A percentile compares a stretch with the other conserved stretches of the same genome.
Conservation (phyloP, 495 filamentous ascomycete genomes). For the Lasiosphaeria ovina region DNA sequence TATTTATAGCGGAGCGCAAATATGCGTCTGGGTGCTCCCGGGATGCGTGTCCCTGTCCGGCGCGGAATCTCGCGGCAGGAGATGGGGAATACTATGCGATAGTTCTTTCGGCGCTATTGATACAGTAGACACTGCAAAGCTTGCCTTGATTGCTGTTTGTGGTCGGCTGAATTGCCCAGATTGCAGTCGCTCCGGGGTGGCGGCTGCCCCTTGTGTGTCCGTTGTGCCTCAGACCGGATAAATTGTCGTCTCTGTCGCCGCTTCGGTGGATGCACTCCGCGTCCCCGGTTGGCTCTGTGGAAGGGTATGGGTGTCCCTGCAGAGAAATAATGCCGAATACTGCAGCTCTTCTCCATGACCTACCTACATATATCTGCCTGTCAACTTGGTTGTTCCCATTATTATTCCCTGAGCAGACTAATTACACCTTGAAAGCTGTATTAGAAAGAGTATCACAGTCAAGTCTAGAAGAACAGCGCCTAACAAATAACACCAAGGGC, state of each 20-base stretch:
- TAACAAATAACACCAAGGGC: too few species aligned
- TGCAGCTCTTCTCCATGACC: too few species aligned
- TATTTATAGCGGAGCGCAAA: conserved; percentile 2
- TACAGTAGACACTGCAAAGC: not conserved
- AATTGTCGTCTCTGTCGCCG: not conserved
- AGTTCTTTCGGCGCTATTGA: not conserved
- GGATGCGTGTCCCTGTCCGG: not conserved
- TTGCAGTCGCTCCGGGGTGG: conserved; percentile 1
- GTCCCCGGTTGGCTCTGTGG: too few species aligned
- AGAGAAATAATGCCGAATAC: too few species aligned
- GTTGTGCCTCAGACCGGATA: not conserved
- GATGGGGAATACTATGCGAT: not conserved
- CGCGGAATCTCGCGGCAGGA: not conserved
- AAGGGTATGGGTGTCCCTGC: too few species aligned
- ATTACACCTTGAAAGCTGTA: too few species aligned
- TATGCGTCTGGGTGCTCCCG: not conserved
- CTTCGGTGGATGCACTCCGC: too few species aligned
- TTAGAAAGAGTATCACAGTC: too few species aligned
- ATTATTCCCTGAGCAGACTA: too few species aligned
- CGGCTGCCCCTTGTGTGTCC: not conserved
- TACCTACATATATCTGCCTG: too few species aligned
- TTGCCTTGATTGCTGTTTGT: conserved; percentile 3
- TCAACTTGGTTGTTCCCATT: too few species aligned
- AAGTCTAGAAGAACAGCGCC: too few species aligned
- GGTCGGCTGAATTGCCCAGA: conserved; percentile 13